Conservation (phyloP, 164 flowering plant species). For the Piper longum region DNA sequence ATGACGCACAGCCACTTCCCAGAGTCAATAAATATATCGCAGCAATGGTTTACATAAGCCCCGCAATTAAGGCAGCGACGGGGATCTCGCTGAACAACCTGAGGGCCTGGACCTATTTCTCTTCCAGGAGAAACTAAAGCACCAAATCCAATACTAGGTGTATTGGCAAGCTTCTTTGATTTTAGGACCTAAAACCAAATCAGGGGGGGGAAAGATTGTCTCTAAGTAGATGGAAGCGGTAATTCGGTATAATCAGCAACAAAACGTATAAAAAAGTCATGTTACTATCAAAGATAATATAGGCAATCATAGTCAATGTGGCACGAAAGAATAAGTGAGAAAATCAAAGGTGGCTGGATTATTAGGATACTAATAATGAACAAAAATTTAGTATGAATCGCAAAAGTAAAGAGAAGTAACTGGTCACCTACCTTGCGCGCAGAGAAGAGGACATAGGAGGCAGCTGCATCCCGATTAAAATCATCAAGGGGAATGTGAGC, state of each 20-base stretch:
- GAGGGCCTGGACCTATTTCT: slow-evolving; percentile 63
- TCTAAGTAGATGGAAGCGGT: neutral
- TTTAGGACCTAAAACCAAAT: slow-evolving; percentile 45
- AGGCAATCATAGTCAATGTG: no score
- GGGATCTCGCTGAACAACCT: slow-evolving; percentile 77
- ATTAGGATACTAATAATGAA: no score
- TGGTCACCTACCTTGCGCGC: slow-evolving; percentile 53
- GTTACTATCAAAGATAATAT: no score
- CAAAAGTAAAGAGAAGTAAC: no score
- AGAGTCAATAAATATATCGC: slow-evolving; percentile 65
- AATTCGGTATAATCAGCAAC: neutral
- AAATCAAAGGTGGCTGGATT: neutral
- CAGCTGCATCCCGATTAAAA: slow-evolving; percentile 17
- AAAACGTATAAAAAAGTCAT: no score
- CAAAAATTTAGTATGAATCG: no score
- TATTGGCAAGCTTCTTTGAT: slow-evolving; percentile 70
- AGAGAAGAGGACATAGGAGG: slow-evolving; percentile 60
- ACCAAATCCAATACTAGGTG: slow-evolving; percentile 85
- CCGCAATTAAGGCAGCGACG: slow-evolving; percentile 90
- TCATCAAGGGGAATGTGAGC: slow-evolving; percentile 18
- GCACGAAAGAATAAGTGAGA: no score
- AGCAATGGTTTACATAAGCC: slow-evolving; percentile 72
- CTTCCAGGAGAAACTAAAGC: slow-evolving; percentile 85
- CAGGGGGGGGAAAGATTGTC: no score
- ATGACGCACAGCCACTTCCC: slow-evolving; percentile 98